Evolutionary conservation across 768 basidiomycete species (phyloP).

Genomic region (Lentinula sp.): DNA sequence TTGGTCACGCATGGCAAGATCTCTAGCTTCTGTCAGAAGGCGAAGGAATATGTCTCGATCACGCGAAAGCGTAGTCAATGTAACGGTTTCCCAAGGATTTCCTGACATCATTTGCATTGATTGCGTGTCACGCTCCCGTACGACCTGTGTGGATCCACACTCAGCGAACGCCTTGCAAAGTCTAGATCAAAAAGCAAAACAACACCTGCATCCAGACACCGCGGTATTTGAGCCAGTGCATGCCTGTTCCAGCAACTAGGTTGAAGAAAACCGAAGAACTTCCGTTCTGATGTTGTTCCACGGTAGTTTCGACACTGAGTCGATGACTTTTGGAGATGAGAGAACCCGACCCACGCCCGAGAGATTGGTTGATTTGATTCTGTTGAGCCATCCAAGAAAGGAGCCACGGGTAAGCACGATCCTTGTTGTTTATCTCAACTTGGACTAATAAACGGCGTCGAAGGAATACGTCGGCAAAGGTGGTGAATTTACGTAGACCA

Average conservation of each 20-base stretch:
- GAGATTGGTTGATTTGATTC: slow-evolving; percentile 21
- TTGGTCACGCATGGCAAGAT: slow-evolving; percentile 77
- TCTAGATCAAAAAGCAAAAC: neutral
- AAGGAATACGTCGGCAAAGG: slow-evolving; percentile 67
- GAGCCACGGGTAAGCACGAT: slow-evolving; percentile 95
- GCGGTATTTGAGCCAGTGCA: slow-evolving; percentile 85
- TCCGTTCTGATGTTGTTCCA: slow-evolving; percentile 87
- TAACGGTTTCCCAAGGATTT: slow-evolving; percentile 96
- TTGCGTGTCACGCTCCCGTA: slow-evolving; percentile 90
- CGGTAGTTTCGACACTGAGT: slow-evolving; percentile 88
- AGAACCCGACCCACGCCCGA: slow-evolving; percentile 30
- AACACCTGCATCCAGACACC: slow-evolving; percentile 94
- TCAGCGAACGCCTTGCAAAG: neutral
- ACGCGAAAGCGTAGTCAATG: slow-evolving; percentile 84
- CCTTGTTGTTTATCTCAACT: slow-evolving; percentile 94
- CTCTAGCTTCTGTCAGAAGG: slow-evolving; percentile 84
- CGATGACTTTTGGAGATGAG: slow-evolving; percentile 67
- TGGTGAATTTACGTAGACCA: slow-evolving; percentile 61
- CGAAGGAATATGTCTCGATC: slow-evolving; percentile 77
- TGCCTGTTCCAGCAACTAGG: slow-evolving; percentile 94
- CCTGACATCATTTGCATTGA: slow-evolving; percentile 90
- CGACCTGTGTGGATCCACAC: slow-evolving; percentile 50
- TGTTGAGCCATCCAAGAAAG: slow-evolving; percentile 91
- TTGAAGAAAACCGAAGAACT: slow-evolving; percentile 85
- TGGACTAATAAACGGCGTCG: slow-evolving; percentile 90